Evolutionary conservation across 805 yeast genomes (phyloP).

Genomic region (Hanseniaspora vineae): DNA sequence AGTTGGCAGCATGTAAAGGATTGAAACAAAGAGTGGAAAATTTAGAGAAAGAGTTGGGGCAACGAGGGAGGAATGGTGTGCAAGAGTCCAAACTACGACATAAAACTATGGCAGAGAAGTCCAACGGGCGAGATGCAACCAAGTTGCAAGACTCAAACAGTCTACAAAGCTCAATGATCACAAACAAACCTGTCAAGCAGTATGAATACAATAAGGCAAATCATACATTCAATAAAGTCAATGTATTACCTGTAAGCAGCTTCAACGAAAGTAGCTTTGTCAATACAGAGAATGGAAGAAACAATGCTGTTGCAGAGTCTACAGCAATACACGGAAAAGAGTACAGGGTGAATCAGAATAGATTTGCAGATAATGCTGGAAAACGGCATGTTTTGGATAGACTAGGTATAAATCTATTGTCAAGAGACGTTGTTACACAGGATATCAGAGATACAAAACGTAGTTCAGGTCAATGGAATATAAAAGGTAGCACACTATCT

Average conservation of each 20-base stretch:
- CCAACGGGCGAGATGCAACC: no score
- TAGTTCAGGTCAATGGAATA: no score
- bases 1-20: conserved; percentile 14
- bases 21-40: conserved; percentile 7
- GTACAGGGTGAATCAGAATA: neutral
- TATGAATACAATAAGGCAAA: neutral
- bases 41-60: neutral
- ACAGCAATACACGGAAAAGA: neutral
- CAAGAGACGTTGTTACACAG: no score
- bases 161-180: neutral
- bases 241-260: neutral
- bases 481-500: no score
- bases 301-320: neutral
- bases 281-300: neutral
- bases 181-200: neutral
- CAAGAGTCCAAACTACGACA: no score
- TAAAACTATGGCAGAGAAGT: no score
- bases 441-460: no score
- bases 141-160: no score
- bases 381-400: neutral
- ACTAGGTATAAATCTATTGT: no score
- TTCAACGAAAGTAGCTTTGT: no score
- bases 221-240: neutral
- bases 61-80: neutral
- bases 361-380: neutral